These are phyloP conservation scores for Gnaphalium uliginosum DNA, from an alignment of 129 eudicot genomes.

Conservation along the genomic window DNA sequence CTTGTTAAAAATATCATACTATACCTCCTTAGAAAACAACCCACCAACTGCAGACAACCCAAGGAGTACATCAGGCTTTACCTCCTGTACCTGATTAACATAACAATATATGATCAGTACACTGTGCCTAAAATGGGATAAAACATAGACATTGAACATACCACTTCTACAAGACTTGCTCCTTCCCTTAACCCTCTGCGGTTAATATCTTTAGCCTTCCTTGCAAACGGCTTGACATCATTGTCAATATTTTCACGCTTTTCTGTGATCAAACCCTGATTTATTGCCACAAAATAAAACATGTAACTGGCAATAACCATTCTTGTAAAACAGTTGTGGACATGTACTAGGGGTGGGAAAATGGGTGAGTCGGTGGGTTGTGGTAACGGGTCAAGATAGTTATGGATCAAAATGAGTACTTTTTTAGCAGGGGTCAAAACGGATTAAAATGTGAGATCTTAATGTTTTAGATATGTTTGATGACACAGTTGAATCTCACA, in stretches of 20 bases:
- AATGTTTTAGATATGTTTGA: no score
- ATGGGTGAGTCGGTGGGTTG: no score
- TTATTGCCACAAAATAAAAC: slow-evolving; percentile 17
- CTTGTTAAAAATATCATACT: not conserved
- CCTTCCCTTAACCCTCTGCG: slow-evolving; percentile 85
- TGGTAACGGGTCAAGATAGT: no score
- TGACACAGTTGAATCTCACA: no score
- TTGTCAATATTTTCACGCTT: slow-evolving; percentile 68
- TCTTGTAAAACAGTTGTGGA: not conserved
- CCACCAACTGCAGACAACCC: slow-evolving; percentile 95
- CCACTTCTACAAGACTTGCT: slow-evolving; percentile 89
- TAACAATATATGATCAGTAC: slow-evolving; percentile 11
- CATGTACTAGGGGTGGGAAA: not conserved
- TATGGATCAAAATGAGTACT: not conserved
- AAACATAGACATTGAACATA: slow-evolving; percentile 32
- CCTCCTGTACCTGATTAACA: slow-evolving; percentile 67
- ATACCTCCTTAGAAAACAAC: slow-evolving; percentile 83
- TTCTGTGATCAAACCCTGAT: slow-evolving; percentile 88
- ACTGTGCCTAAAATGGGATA: not conserved
- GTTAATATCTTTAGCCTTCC: slow-evolving; percentile 59
- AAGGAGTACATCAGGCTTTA: slow-evolving; percentile 94
- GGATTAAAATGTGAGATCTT: no score
- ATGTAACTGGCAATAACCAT: slow-evolving; percentile 1
- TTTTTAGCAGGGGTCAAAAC: not conserved
- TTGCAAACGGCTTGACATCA: slow-evolving; percentile 84